Percentiles rank a stretch among this genome's conserved stretches.
phyloP scores from a whole-genome alignment of 2,329 filamentous ascomycete genomes.

The Trichoderma koningiopsis region DNA sequence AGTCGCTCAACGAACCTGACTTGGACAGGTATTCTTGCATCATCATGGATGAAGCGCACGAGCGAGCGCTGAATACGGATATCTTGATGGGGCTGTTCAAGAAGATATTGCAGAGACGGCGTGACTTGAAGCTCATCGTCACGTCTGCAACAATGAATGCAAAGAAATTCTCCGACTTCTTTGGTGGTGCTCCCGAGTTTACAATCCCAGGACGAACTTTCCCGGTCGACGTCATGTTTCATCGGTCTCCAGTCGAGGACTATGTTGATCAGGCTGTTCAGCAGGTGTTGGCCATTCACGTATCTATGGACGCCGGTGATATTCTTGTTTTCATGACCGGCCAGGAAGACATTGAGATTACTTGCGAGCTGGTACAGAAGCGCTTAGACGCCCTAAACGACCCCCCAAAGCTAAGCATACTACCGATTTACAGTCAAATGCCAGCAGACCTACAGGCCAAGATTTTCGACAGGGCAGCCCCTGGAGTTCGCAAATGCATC shows the following conservation, averaged over 20 bases:
- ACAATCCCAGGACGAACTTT: constrained; percentile 95
- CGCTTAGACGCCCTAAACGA: constrained; percentile 87
- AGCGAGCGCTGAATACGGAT: constrained; percentile 93
- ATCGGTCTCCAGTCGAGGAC: constrained; percentile 91
- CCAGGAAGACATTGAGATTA: constrained; percentile 96
- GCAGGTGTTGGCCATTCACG: constrained; percentile 92
- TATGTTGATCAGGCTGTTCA: constrained; percentile 98
- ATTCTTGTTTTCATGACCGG: constrained; percentile 99
- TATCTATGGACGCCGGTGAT: constrained; percentile 89
- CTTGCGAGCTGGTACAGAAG: constrained; percentile 89
- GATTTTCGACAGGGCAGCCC: constrained; percentile 89
- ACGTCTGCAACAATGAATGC: constrained; percentile 99
- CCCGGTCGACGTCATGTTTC: constrained; percentile 94
- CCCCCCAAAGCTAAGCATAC: constrained; percentile 87
- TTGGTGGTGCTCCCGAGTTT: constrained; percentile 93
- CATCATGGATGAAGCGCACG: constrained; percentile 99
- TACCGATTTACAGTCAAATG: constrained; percentile 99
- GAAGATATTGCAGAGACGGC: constrained; percentile 85
- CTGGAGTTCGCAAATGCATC: constrained; percentile 94
- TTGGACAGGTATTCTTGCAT: constrained; percentile 96
- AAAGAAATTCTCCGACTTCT: constrained; percentile 94
- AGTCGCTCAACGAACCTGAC: constrained; percentile 89
- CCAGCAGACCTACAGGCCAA: constrained; percentile 96
- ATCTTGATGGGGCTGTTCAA: constrained; percentile 97
- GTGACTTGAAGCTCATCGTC: constrained; percentile 94